Percentiles rank a stretch among this genome's conserved stretches.
Conservation (phyloP, 805 yeast species). For the Metschnikowia lachancei region DNA sequence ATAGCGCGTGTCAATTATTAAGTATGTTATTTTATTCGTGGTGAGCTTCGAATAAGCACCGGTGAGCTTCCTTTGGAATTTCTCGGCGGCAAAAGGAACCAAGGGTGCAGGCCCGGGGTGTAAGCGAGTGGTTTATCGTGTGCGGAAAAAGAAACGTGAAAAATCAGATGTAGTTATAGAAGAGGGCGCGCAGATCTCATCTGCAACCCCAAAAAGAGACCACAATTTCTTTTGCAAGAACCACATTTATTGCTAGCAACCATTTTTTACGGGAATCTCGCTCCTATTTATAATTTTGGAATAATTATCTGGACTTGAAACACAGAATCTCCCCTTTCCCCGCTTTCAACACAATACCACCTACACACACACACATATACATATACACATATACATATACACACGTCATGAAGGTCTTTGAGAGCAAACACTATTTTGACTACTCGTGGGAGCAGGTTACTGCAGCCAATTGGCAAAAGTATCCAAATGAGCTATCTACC, state of each 20-base stretch:
- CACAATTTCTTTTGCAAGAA: not conserved
- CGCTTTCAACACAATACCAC: too few species aligned
- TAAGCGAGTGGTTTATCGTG: constrained; percentile 3
- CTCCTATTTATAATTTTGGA: not conserved
- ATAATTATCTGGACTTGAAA: not conserved
- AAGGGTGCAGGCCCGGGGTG: not conserved
- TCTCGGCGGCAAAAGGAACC: not conserved
- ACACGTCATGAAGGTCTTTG: constrained; percentile 72
- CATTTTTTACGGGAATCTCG: constrained; percentile 1
- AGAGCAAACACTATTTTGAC: constrained; percentile 62
- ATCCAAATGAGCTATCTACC: constrained; percentile 90
- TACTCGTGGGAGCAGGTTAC: constrained; percentile 95
- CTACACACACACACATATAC: too few species aligned
- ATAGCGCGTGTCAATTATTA: too few species aligned
- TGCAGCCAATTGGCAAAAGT: constrained; percentile 94
- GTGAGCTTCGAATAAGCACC: too few species aligned
- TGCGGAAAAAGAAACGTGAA: constrained; percentile 9
- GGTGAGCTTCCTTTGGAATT: too few species aligned
- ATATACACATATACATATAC: not conserved
- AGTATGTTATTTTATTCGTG: too few species aligned
- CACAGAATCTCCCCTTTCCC: not conserved
- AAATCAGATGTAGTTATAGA: not conserved
- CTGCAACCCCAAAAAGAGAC: not conserved
- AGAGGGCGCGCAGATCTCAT: constrained; percentile 6
- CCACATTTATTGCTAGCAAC: constrained; percentile 3